These are phyloP conservation scores for Colletotrichum sp. DNA, from an alignment of 2,329 filamentous ascomycete genomes.

Conservation along the genomic window DNA sequence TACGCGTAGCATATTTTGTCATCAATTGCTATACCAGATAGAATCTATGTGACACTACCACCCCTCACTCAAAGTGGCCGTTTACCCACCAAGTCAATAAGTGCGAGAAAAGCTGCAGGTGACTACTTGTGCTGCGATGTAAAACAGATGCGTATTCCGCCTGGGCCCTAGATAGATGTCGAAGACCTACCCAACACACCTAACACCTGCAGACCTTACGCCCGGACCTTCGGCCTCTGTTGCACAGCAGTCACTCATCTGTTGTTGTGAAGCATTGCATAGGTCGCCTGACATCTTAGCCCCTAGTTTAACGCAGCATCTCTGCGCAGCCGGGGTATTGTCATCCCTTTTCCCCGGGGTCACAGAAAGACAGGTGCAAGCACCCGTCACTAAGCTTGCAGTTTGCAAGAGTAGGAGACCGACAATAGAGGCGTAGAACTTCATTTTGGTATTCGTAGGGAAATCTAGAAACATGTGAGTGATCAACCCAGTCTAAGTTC, in stretches of 20 bases:
- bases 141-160: background rate
- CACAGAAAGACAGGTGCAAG: background rate
- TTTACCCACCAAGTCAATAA: background rate
- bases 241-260: background rate
- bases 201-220: background rate
- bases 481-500: accelerated
- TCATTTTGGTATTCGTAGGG: background rate
- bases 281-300: background rate
- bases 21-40: background rate
- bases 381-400: background rate
- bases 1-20: background rate
- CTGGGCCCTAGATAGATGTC: background rate
- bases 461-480: background rate
- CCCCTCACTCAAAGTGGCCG: background rate
- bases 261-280: background rate
- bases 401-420: background rate
- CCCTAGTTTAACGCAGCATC: background rate
- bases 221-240: background rate
- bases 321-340: background rate
- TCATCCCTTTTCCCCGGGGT: background rate
- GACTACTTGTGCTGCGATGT: background rate
- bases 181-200: background rate
- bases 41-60: background rate
- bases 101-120: background rate
- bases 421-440: background rate